These are phyloP conservation scores for Golubevia pallescens DNA, from an alignment of 1,284 basidiomycete species.

Conservation along the genomic window DNA sequence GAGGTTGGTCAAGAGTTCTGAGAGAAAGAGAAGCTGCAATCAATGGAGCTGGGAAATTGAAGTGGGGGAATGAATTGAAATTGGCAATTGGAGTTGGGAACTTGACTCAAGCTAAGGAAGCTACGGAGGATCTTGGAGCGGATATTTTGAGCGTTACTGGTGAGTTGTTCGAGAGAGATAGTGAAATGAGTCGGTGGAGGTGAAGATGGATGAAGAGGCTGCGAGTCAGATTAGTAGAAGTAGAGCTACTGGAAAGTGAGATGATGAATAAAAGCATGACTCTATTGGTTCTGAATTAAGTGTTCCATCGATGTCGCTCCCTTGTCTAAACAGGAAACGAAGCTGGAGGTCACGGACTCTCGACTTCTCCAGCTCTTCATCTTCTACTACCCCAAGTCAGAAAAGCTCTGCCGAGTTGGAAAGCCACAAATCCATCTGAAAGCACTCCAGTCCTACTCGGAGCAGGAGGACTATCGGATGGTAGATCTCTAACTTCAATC, in stretches of 20 bases:
- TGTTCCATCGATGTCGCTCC: not conserved
- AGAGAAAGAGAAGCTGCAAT: slow-evolving; percentile 25
- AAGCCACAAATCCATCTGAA: slow-evolving; percentile 16
- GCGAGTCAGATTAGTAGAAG: no score
- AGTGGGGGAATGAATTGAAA: slow-evolving; percentile 21
- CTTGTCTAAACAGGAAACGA: slow-evolving; percentile 22
- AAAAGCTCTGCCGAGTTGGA: slow-evolving; percentile 11
- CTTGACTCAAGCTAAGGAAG: slow-evolving; percentile 27
- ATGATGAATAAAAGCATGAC: no score
- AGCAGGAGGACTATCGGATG: slow-evolving; percentile 49
- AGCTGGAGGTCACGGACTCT: slow-evolving; percentile 54
- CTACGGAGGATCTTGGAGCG: slow-evolving; percentile 29
- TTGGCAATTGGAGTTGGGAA: slow-evolving; percentile 44
- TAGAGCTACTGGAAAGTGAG: no score
- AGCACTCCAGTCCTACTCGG: slow-evolving; percentile 30
- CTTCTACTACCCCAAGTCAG: slow-evolving; percentile 24
- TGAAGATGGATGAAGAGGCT: not conserved
- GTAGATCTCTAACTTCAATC: slow-evolving; percentile 31
- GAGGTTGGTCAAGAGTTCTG: slow-evolving; percentile 28
- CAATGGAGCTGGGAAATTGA: slow-evolving; percentile 16
- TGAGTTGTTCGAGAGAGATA: not conserved
- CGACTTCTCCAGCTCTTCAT: slow-evolving; percentile 37
- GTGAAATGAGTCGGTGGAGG: not conserved
- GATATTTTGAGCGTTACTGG: slow-evolving; percentile 51
- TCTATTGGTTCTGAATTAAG: no score